Percentiles rank a stretch among this genome's conserved stretches.
These are phyloP conservation scores for Suillus cothurnatus DNA, from an alignment of 768 basidiomycete genomes.

Conservation along the genomic window DNA sequence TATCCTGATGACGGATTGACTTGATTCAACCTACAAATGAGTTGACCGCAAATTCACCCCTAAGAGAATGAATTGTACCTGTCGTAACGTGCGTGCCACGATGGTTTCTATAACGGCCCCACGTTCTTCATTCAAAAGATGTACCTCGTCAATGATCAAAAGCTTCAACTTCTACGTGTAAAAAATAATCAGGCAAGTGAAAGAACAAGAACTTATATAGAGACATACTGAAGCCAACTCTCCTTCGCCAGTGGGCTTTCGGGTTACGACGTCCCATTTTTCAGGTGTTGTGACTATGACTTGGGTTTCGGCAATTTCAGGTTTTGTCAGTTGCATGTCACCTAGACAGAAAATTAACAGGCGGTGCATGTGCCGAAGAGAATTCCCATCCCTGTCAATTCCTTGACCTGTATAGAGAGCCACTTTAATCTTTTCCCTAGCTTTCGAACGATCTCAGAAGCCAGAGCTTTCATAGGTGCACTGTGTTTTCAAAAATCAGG, in stretches of 20 bases:
- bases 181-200: conserved; percentile 1
- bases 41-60: not conserved
- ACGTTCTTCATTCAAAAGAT: conserved; percentile 95
- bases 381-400: conserved; percentile 72
- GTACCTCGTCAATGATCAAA: conserved; percentile 97
- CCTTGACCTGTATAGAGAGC: conserved; percentile 84
- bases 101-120: conserved; percentile 99
- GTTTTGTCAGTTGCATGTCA: conserved; percentile 96
- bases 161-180: conserved; percentile 78
- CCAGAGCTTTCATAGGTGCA: conserved; percentile 98
- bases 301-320: conserved; percentile 93
- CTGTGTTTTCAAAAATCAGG: conserved; percentile 37
- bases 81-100: conserved; percentile 91
- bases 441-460: conserved; percentile 93
- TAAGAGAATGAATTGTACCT: conserved; percentile 46
- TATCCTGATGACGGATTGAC: conserved; percentile 93
- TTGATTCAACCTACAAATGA: conserved; percentile 80
- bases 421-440: conserved; percentile 87
- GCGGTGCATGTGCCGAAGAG: not conserved
- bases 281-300: conserved; percentile 99
- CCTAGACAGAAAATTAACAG: conserved; percentile 35
- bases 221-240: conserved; percentile 85
- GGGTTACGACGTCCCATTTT: conserved; percentile 99
- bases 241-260: conserved; percentile 96
- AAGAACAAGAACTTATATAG: not conserved